Evolutionary conservation across 768 basidiomycete species (phyloP).

Genomic region (Amanita rimosa): DNA sequence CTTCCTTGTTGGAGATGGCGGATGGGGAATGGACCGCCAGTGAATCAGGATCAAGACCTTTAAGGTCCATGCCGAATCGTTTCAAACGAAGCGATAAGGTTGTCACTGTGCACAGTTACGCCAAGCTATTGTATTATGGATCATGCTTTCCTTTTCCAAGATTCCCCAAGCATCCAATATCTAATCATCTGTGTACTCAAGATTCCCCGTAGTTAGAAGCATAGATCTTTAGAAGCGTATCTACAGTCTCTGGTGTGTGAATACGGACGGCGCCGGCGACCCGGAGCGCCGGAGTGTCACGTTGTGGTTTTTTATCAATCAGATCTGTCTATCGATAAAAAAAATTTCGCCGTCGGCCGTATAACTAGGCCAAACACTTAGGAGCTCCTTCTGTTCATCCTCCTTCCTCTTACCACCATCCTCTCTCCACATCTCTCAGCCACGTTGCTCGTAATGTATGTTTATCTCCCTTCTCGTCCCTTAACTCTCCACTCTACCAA

Average conservation of each 20-base stretch:
- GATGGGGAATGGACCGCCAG: slow-evolving; percentile 44
- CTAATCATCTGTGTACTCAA: background rate
- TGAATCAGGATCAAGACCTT: slow-evolving; percentile 5
- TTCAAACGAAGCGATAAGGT: background rate
- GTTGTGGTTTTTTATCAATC: slow-evolving; percentile 36
- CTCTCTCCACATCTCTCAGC: slow-evolving; percentile 15
- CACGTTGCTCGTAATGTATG: slow-evolving; percentile 25
- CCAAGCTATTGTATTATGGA: background rate
- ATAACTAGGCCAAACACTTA: slow-evolving; percentile 52
- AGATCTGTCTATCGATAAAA: slow-evolving; percentile 51
- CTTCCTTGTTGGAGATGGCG: slow-evolving; percentile 68
- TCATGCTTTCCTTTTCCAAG: slow-evolving; percentile 2
- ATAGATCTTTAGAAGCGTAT: too few species aligned
- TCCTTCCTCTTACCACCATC: slow-evolving; percentile 39
- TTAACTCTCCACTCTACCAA: slow-evolving; percentile 6
- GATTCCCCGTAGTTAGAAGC: too few species aligned
- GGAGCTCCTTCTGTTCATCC: slow-evolving; percentile 19
- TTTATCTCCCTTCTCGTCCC: slow-evolving; percentile 14
- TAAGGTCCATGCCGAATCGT: background rate
- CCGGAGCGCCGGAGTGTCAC: slow-evolving; percentile 28
- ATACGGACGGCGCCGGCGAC: slow-evolving; percentile 8
- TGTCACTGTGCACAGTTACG: background rate
- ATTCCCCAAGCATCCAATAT: background rate
- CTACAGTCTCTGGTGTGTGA: too few species aligned
- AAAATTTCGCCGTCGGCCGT: slow-evolving; percentile 37